Conservation (phyloP, 495 filamentous ascomycete genomes). For the Aspergillus sclerotioniger region DNA sequence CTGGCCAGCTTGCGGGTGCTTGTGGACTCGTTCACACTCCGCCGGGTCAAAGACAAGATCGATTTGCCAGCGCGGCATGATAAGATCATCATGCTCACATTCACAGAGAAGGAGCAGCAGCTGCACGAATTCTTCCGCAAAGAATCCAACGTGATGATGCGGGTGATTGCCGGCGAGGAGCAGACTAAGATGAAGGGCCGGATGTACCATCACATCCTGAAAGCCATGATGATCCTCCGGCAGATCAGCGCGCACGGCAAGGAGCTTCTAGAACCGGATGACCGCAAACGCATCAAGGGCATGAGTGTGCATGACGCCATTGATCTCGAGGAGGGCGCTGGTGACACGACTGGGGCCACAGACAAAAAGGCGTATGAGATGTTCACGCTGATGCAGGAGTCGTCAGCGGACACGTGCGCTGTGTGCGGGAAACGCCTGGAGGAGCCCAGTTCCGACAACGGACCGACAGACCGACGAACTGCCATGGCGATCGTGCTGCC, state of each 20-base stretch:
- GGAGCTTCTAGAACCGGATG: slow-evolving; percentile 79
- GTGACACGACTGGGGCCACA: slow-evolving; percentile 52
- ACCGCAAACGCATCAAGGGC: slow-evolving; percentile 74
- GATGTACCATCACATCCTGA: slow-evolving; percentile 84
- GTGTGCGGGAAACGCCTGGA: slow-evolving; percentile 64
- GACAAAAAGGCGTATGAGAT: slow-evolving; percentile 76
- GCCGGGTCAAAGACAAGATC: slow-evolving; percentile 90
- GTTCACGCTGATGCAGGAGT: slow-evolving; percentile 76
- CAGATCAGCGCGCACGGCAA: slow-evolving; percentile 88
- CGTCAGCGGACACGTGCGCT: slow-evolving; percentile 66
- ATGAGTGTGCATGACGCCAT: slow-evolving; percentile 79
- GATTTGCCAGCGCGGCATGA: slow-evolving; percentile 74
- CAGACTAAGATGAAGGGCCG: slow-evolving; percentile 70
- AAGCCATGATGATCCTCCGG: slow-evolving; percentile 85
- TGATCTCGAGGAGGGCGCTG: slow-evolving; percentile 74
- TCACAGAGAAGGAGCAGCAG: slow-evolving; percentile 51
- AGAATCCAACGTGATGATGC: slow-evolving; percentile 62
- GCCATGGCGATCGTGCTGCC: slow-evolving; percentile 74
- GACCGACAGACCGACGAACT: slow-evolving; percentile 54
- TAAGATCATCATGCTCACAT: slow-evolving; percentile 60
- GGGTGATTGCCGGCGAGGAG: slow-evolving; percentile 49
- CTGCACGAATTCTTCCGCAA: slow-evolving; percentile 61
- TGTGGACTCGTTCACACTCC: slow-evolving; percentile 86
- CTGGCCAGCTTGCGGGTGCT: slow-evolving; percentile 84
- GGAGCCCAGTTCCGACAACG: slow-evolving; percentile 41